Evolutionary conservation across 2,329 filamentous ascomycete genomes (phyloP).

Genomic region (Parastagonospora avenae): DNA sequence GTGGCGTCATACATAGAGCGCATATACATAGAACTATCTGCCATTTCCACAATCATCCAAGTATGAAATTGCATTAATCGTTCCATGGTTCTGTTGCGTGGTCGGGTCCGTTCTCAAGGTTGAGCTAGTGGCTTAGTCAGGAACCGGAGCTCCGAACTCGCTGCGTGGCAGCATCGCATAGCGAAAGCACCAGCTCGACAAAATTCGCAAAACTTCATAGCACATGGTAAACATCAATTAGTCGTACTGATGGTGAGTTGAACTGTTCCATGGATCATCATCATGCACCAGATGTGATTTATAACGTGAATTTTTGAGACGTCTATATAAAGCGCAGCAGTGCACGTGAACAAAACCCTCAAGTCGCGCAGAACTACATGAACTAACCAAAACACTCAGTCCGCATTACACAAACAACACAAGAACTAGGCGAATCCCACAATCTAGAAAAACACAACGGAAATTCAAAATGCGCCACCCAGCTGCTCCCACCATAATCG

Average conservation of each 20-base stretch:
- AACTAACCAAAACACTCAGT: background rate
- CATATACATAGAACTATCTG: no score
- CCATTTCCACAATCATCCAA: no score
- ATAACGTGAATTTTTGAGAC: background rate
- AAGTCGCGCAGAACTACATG: background rate
- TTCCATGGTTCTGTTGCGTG: background rate
- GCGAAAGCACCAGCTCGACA: background rate
- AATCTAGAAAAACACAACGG: background rate
- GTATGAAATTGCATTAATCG: no score
- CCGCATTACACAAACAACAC: background rate
- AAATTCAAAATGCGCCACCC: constrained; percentile 39
- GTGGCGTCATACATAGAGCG: no score
- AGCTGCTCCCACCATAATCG: constrained; percentile 39
- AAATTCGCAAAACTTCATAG: background rate
- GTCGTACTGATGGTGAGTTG: background rate
- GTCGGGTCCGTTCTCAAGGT: background rate
- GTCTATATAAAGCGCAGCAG: background rate
- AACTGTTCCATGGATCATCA: no score
- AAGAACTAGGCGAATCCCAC: background rate
- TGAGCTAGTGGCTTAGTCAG: background rate
- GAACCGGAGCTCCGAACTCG: background rate
- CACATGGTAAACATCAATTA: background rate
- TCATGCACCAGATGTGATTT: no score
- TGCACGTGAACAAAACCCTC: background rate
- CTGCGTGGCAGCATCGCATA: background rate